Evolutionary conservation across 148 eudicot genomes (phyloP), one percentile per base, ranked within the genome.

Genomic region (Camellia lanceoleosa): DNA sequence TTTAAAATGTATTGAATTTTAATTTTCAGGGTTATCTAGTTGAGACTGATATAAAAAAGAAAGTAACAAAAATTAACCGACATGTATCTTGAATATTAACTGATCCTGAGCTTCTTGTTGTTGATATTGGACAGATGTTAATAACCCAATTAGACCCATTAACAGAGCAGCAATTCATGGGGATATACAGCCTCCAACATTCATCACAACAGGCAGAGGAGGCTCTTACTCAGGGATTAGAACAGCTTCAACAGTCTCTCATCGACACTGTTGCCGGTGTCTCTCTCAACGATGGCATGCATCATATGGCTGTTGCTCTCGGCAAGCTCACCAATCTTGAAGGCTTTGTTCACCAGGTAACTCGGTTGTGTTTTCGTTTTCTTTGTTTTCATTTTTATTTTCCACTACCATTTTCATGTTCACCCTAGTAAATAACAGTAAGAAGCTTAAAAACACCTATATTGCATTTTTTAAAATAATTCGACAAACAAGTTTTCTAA

Each of bases 181-280:
- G 92, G 10, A 94, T 94, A 75, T 91, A 83, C 84, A 88, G 90
- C 82, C 89, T 94, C 73, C 98, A 94, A 68, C 97, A 91, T 30
- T 89, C 97, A 0, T 90, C 95, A 12, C 95, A 94, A 67, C 98
- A 94, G 80, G 95, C 97, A 1, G 98, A 94, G 81, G 98, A 94
- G 71, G 98, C 98, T 12, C 87, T 94, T 0, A 67, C 89, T 46
- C 98, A 92, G 79, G 98, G 98, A 4, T 68, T 92, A 38, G 98
- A 94, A 1, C 98, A 94, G 68, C 88, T 94, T n/a, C 95, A 92
- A n/a, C 93, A 91, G 78, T 94, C 98, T 19, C 80, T 94, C 38
- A 88, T 92, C 7, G 97, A 92, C 63, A 91, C 95, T 10, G 86
- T 94, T 15, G 92, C 97, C 9, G 83, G 82, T 52, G 92, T 82